Conservation (phyloP, 2,329 filamentous ascomycete species). For the Grosmannia serpens region DNA sequence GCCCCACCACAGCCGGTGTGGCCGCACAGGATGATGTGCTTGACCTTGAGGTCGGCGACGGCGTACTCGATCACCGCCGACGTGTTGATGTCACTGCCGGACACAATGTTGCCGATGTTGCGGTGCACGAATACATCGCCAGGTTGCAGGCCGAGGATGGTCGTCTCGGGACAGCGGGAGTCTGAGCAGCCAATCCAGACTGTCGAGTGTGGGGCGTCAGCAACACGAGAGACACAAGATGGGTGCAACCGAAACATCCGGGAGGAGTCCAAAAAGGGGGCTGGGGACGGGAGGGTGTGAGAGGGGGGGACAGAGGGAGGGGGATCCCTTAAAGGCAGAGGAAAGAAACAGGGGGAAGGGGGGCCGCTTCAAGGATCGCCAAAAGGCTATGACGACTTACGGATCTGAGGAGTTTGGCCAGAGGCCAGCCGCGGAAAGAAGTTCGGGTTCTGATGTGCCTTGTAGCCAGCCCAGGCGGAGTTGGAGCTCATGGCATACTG, state of each 20-base stretch:
- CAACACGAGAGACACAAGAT: background rate
- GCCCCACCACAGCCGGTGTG: conserved; percentile 60
- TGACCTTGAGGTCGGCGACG: conserved; percentile 58
- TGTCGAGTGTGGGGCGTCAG: conserved; percentile 14
- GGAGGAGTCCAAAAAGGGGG: background rate
- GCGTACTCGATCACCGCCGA: conserved; percentile 70
- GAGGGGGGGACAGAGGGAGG: background rate
- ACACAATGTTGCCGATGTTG: conserved; percentile 80
- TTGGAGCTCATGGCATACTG: conserved; percentile 55
- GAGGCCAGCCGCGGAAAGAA: conserved; percentile 58
- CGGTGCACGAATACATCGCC: conserved; percentile 84
- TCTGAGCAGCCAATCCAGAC: conserved; percentile 85
- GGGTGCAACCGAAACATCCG: background rate
- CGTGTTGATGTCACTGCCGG: conserved; percentile 62
- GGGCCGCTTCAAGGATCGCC: background rate
- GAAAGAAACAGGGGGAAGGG: background rate
- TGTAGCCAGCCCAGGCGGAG: conserved; percentile 57
- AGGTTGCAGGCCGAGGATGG: conserved; percentile 63
- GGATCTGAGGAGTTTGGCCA: conserved; percentile 55
- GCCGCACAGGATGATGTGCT: conserved; percentile 59
- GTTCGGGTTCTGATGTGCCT: conserved; percentile 52
- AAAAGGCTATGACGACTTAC: conserved; percentile 20
- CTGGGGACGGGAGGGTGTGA: background rate
- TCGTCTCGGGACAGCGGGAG: conserved; percentile 74
- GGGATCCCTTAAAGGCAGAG: background rate